Percentiles rank a stretch among this genome's conserved stretches.
Evolutionary conservation across 1,139 yeast genomes (phyloP).

Genomic region (Spencermartinsiella ligniputridi): DNA sequence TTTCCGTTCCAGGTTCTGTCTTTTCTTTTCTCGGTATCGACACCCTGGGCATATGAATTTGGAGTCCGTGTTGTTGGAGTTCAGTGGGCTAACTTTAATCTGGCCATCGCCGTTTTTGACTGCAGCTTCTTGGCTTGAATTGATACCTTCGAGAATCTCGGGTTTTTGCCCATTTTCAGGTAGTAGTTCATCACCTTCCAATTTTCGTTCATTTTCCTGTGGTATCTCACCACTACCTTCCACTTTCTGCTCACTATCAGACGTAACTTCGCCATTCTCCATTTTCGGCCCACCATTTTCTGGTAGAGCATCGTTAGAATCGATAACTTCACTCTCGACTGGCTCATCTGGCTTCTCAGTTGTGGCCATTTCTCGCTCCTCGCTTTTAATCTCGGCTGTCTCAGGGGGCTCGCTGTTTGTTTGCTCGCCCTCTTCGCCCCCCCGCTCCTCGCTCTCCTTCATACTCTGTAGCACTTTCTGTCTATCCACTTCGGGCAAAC

Average conservation of each 20-base stretch:
- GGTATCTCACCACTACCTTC: background rate
- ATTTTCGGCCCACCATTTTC: slow-evolving; percentile 5
- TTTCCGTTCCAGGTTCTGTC: background rate
- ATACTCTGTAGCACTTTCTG: background rate
- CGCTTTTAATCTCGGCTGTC: slow-evolving; percentile 5
- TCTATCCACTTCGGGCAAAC: slow-evolving; percentile 26
- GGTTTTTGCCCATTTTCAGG: background rate
- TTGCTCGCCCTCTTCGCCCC: slow-evolving; percentile 4
- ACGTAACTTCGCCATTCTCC: slow-evolving; percentile 1
- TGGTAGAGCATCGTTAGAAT: slow-evolving; percentile 6
- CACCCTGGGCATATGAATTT: background rate
- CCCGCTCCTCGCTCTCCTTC: slow-evolving; percentile 9
- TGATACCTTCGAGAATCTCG: background rate
- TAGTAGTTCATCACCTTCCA: background rate
- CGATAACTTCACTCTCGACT: slow-evolving; percentile 8
- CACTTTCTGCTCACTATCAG: background rate
- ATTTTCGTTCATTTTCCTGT: background rate
- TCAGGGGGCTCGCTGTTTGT: background rate
- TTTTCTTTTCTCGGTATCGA: background rate
- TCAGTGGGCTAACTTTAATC: background rate
- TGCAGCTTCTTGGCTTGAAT: background rate
- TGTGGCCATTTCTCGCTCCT: slow-evolving; percentile 13
- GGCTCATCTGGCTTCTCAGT: slow-evolving; percentile 2
- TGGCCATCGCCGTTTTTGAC: background rate
- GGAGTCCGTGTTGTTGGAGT: background rate